phyloP scores from a whole-genome alignment of 192 early-diverging fungal species.

The Coemansia sp. region DNA sequence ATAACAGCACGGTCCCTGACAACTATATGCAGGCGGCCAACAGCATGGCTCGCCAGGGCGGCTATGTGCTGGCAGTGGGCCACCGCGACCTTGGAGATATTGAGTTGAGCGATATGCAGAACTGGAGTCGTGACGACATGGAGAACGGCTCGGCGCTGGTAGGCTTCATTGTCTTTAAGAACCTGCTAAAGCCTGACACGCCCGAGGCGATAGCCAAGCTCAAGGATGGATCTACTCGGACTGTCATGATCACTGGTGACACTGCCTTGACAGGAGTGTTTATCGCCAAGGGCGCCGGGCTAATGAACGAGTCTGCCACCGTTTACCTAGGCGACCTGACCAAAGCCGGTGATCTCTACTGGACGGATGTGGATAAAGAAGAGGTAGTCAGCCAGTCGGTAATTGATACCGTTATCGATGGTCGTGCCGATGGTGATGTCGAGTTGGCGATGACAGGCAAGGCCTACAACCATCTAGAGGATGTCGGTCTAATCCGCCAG shows the following conservation, averaged over 20 bases:
- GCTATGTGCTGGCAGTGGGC: slow-evolving; percentile 75
- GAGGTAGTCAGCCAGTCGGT: slow-evolving; percentile 28
- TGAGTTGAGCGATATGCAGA: slow-evolving; percentile 41
- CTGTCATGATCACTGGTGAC: slow-evolving; percentile 85
- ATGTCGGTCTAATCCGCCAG: slow-evolving; percentile 49
- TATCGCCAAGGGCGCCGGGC: slow-evolving; percentile 64
- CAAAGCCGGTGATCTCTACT: slow-evolving; percentile 46
- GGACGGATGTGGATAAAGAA: slow-evolving; percentile 62
- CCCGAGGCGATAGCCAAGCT: slow-evolving; percentile 66
- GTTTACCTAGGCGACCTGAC: slow-evolving; percentile 60
- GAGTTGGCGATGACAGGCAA: slow-evolving; percentile 75
- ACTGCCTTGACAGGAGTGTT: slow-evolving; percentile 74
- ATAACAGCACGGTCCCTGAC: slow-evolving; percentile 56
- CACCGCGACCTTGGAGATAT: slow-evolving; percentile 55
- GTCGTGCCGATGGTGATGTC: slow-evolving; percentile 22
- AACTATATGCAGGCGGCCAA: slow-evolving; percentile 59
- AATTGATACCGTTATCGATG: slow-evolving; percentile 11
- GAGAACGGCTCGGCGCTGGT: slow-evolving; percentile 60
- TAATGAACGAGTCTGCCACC: slow-evolving; percentile 37
- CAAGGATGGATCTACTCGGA: slow-evolving; percentile 68
- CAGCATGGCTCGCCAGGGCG: slow-evolving; percentile 65
- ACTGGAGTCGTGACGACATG: slow-evolving; percentile 59
- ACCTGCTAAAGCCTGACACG: slow-evolving; percentile 76
- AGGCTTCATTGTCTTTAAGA: slow-evolving; percentile 76
- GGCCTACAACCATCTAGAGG: slow-evolving; percentile 61